These are phyloP conservation scores for Scedosporium minutisporum DNA, from an alignment of 2,329 filamentous ascomycete species.

Conservation along the genomic window DNA sequence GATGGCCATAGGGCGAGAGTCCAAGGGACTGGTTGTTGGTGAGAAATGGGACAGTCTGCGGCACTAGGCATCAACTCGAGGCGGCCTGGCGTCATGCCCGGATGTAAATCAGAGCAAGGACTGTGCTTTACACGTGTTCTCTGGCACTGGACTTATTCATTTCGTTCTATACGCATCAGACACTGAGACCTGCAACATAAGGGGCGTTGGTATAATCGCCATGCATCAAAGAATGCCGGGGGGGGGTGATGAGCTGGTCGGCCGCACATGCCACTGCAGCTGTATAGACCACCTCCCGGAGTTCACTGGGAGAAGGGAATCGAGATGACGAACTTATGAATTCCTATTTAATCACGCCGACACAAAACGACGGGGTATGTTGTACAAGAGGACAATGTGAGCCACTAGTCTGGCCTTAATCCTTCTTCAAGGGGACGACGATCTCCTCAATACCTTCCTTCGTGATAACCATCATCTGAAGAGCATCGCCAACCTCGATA, in stretches of 20 bases:
- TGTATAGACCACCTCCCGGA: neutral
- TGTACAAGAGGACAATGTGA: neutral
- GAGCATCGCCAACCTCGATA: conserved; percentile 93
- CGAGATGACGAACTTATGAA: neutral
- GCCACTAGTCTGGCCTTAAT: conserved; percentile 39
- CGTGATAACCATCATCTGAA: conserved; percentile 94
- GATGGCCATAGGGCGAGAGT: too few relatives aligned
- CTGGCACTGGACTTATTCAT: too few relatives aligned
- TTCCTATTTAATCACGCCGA: neutral
- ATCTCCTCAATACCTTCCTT: conserved; percentile 80
- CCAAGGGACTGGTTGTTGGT: too few relatives aligned
- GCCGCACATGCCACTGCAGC: neutral
- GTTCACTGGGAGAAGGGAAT: neutral
- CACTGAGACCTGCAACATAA: too few relatives aligned
- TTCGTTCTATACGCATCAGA: too few relatives aligned
- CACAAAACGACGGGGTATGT: neutral
- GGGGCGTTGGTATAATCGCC: too few relatives aligned
- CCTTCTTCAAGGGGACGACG: conserved; percentile 77
- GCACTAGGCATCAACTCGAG: too few relatives aligned
- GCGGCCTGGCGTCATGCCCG: too few relatives aligned
- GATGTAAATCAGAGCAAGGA: too few relatives aligned
- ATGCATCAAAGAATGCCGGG: too few relatives aligned
- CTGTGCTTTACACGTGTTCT: too few relatives aligned
- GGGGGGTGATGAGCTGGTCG: neutral
- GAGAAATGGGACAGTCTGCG: too few relatives aligned